Evolutionary conservation across 2,329 filamentous ascomycete species (phyloP).

Genomic region (Aspergillus intermedius): DNA sequence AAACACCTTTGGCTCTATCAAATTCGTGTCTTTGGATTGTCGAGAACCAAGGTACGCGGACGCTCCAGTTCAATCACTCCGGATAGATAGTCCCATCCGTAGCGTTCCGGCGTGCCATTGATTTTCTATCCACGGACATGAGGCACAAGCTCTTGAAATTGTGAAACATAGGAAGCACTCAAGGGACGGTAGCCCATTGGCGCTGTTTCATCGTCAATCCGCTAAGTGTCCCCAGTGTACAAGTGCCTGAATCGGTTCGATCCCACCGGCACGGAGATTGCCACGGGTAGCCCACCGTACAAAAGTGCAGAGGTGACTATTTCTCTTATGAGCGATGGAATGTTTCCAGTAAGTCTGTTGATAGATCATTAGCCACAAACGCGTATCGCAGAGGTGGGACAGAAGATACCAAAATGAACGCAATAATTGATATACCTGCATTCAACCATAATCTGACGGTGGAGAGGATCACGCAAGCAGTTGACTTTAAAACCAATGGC

Average conservation of each 20-base stretch:
- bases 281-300: no score
- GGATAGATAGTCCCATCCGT: background rate
- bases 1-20: background rate
- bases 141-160: background rate
- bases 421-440: background rate
- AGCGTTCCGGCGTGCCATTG: background rate
- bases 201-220: background rate
- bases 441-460: background rate
- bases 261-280: no score
- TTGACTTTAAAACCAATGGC: no score
- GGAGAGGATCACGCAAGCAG: background rate
- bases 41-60: background rate
- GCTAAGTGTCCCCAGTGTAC: background rate
- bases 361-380: background rate
- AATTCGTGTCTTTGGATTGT: background rate
- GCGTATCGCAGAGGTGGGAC: background rate
- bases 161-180: background rate
- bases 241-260: background rate
- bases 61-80: background rate
- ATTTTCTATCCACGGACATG: background rate
- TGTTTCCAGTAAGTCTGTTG: background rate
- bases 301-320: no score
- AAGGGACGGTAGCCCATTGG: background rate
- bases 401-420: background rate
- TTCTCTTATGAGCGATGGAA: no score